A percentile compares a stretch with the other conserved stretches of the same genome.
Evolutionary conservation across 2,329 filamentous ascomycete genomes (phyloP).

Genomic region (Alternaria viburni): DNA sequence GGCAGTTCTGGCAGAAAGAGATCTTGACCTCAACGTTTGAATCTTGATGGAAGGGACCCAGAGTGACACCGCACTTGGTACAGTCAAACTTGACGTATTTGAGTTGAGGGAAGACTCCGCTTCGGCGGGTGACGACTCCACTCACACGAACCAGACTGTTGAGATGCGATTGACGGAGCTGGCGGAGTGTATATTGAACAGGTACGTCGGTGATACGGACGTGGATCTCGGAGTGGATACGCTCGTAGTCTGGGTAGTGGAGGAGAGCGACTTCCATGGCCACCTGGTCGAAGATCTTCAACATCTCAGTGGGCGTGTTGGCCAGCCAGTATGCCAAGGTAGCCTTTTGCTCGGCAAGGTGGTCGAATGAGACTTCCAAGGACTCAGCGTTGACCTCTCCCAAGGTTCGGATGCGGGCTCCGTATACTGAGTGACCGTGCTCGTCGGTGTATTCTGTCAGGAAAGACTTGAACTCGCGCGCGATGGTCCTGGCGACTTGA

Average conservation of each 20-base stretch:
- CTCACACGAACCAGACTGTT: constrained; percentile 95
- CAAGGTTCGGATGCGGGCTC: constrained; percentile 90
- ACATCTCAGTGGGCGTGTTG: constrained; percentile 92
- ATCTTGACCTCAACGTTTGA: constrained; percentile 96
- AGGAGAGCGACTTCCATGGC: constrained; percentile 95
- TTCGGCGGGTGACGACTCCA: constrained; percentile 92
- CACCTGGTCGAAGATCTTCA: constrained; percentile 95
- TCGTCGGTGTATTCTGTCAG: constrained; percentile 94
- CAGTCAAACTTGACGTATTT: constrained; percentile 99
- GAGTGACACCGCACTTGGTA: constrained; percentile 85
- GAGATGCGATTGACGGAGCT: constrained; percentile 91
- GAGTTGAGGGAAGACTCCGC: constrained; percentile 94
- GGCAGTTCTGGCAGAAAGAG: constrained; percentile 94
- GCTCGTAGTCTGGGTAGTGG: constrained; percentile 96
- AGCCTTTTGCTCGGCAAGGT: constrained; percentile 87
- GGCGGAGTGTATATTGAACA: constrained; percentile 91
- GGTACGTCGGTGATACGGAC: constrained; percentile 95
- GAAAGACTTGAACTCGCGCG: constrained; percentile 96
- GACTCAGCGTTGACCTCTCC: constrained; percentile 97
- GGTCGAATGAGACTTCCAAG: constrained; percentile 93
- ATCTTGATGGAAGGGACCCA: constrained; percentile 97
- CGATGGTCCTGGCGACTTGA: constrained; percentile 89
- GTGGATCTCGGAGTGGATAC: constrained; percentile 96
- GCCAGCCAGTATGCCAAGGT: constrained; percentile 95
- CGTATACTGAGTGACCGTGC: constrained; percentile 89